phyloP scores from a whole-genome alignment of 345 rosid species.

The Toxicodendron radicans region DNA sequence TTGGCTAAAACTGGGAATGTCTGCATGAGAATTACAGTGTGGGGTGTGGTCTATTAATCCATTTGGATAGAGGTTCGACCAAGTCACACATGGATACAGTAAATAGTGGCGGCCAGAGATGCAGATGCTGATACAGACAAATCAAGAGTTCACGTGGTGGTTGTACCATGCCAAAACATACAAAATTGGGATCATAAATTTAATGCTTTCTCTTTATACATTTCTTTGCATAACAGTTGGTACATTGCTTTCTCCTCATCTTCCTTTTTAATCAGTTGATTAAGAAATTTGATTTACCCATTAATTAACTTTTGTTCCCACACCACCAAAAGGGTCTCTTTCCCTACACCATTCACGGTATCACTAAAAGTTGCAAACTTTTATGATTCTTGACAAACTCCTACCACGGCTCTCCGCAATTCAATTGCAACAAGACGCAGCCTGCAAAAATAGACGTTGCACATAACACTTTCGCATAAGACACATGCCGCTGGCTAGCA shows the following conservation, averaged over 20 bases:
- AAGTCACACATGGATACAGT: neutral
- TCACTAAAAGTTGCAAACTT: neutral
- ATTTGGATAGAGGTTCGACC: neutral
- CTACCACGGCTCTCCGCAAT: neutral
- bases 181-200: neutral
- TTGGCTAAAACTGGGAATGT: neutral
- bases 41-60: slow-evolving; percentile 21
- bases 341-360: neutral
- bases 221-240: neutral
- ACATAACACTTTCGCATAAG: neutral
- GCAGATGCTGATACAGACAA: neutral
- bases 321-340: neutral
- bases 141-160: slow-evolving; percentile 23
- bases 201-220: slow-evolving; percentile 9
- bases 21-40: neutral
- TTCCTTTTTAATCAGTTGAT: slow-evolving; percentile 7
- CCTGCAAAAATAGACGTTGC: too few species aligned
- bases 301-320: neutral
- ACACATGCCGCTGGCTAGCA: neutral
- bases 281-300: neutral
- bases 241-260: neutral
- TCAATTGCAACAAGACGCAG: too few species aligned
- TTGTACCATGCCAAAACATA: neutral
- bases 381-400: neutral
- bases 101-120: neutral